Base-by-base conservation (phyloP, 306 rosid genomes). In the Canavalia ensiformis region DNA sequence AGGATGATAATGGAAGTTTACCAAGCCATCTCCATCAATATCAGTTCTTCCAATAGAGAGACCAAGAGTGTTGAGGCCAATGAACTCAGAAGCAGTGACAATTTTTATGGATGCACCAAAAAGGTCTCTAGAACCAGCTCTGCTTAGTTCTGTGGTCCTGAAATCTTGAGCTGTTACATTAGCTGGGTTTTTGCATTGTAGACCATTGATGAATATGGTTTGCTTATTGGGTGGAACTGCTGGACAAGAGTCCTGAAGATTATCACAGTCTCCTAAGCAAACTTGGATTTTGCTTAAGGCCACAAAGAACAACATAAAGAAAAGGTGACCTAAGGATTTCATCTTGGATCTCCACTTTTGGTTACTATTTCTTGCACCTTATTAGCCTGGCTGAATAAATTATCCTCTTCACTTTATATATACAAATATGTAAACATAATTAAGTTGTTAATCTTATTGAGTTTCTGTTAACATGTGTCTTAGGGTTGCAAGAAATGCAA, bases 11-110 rank as follows among this genome's bases (percentile, higher is more conserved):
- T 93, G 95, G 44, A 80, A 78, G 76, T 56, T 29, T 3, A 87
- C 86, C 55, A 86, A 1, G 25, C 97, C 98, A 33, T 90, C 89
- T 0, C 49, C 8, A 4, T 76, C 85, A 2, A 95, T 13, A 65
- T 90, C 94, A 12, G 79, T 88, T 85, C 95, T 86, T 4, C 91
- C 89, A 78, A 91, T 68, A n/a, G 99, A 91, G 65, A 95, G 90
- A 50, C 95, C 93, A 4, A 95, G 89, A 0, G 97, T 90, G 60
- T 95, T 95, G 47, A 91, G 68, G 45, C 98, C 98, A 7, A 84
- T 78, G 33, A 88, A 91, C 6, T 88, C 94, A 41, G 84, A 51
- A 6, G 97, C 97, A 0, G 91, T 79, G 82, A 83, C 91, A 2
- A 92, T 63, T 9, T 81, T 90, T 64, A 81, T 35, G 0, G 93